These are phyloP conservation scores for Podila epigama DNA, from an alignment of 192 early-diverging fungal genomes.

Conservation along the genomic window DNA sequence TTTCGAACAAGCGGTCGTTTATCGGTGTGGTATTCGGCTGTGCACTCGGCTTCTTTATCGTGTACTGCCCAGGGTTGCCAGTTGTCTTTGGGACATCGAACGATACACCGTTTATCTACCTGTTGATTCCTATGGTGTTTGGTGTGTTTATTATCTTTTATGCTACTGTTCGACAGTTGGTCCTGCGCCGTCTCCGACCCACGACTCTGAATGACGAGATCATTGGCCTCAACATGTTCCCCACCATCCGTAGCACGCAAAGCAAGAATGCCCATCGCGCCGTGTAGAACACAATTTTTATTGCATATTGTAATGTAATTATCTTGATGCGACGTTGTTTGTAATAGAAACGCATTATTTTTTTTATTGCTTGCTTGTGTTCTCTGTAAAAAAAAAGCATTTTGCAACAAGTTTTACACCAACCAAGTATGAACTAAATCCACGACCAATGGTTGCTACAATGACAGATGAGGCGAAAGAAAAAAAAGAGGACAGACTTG, in stretches of 20 bases:
- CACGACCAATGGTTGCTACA: no score
- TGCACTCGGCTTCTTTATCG: slow-evolving; percentile 73
- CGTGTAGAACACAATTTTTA: neutral
- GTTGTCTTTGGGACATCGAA: slow-evolving; percentile 66
- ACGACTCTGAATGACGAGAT: slow-evolving; percentile 77
- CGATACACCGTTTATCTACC: slow-evolving; percentile 59
- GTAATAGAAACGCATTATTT: no score
- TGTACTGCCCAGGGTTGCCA: slow-evolving; percentile 86
- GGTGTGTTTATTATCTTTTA: slow-evolving; percentile 83
- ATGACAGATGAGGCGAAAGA: no score
- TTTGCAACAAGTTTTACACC: no score
- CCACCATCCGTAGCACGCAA: slow-evolving; percentile 45
- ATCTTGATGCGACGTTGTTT: no score
- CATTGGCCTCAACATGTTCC: slow-evolving; percentile 72
- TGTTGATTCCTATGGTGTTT: slow-evolving; percentile 88
- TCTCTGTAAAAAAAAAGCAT: no score
- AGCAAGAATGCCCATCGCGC: slow-evolving; percentile 31
- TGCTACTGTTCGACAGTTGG: slow-evolving; percentile 66
- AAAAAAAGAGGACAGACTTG: no score
- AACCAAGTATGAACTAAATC: no score
- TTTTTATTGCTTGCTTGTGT: no score
- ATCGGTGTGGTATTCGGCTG: slow-evolving; percentile 73
- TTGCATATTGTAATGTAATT: no score
- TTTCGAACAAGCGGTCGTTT: slow-evolving; percentile 79
- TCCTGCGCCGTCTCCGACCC: slow-evolving; percentile 70